phyloP scores from a whole-genome alignment of 2,329 filamentous ascomycete genomes.

The Penicillium psychrosexuale region DNA sequence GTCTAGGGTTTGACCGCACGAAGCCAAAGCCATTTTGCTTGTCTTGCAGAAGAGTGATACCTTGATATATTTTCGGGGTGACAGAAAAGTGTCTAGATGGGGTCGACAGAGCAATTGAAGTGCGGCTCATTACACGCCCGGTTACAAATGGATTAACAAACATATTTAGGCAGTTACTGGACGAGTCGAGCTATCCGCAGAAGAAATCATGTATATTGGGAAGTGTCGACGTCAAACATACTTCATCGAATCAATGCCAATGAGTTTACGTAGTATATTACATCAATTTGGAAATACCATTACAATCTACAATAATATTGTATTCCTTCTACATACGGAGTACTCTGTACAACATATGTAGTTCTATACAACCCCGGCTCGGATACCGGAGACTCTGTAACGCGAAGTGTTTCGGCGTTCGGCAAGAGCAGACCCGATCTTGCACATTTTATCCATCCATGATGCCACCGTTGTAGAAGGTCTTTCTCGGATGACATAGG shows the following conservation, averaged over 20 bases:
- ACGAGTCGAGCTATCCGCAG: neutral
- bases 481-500: no score
- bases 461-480: no score
- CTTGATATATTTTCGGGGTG: conserved; percentile 16
- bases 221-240: conserved; percentile 24
- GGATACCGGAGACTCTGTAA: neutral
- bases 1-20: conserved; percentile 48
- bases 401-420: neutral
- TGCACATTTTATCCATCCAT: no score
- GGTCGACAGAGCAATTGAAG: conserved; percentile 6
- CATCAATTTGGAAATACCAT: neutral
- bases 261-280: neutral
- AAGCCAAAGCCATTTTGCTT: conserved; percentile 51
- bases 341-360: no score
- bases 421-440: neutral
- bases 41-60: conserved; percentile 47
- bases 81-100: conserved; percentile 20
- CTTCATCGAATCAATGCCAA: conserved; percentile 3
- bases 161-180: conserved; percentile 4
- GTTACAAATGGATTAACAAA: conserved; percentile 1
- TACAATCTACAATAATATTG: no score
- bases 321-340: no score
- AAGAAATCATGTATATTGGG: neutral
- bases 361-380: neutral
- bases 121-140: conserved; percentile 2